These are phyloP conservation scores for Monosporascus sp. DNA, from an alignment of 2,329 filamentous ascomycete species.

Conservation along the genomic window DNA sequence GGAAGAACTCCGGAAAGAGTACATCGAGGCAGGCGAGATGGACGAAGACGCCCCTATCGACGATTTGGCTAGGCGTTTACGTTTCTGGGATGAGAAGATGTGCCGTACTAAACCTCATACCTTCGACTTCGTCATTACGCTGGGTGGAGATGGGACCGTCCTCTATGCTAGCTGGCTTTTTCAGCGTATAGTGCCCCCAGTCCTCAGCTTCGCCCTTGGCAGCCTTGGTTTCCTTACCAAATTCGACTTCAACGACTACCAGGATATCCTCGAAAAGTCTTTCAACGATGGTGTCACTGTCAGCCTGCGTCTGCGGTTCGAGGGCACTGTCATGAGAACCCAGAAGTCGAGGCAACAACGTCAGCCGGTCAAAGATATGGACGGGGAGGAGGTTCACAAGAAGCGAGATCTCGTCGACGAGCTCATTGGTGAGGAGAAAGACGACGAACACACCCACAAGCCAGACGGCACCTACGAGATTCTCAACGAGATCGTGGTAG, in stretches of 20 bases:
- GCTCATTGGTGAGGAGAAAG: slow-evolving; percentile 77
- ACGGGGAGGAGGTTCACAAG: slow-evolving; percentile 33
- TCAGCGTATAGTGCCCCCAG: slow-evolving; percentile 88
- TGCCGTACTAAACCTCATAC: slow-evolving; percentile 73
- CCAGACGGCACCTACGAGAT: slow-evolving; percentile 86
- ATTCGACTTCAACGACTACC: slow-evolving; percentile 80
- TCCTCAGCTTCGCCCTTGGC: slow-evolving; percentile 85
- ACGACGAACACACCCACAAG: slow-evolving; percentile 77
- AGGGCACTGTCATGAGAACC: slow-evolving; percentile 88
- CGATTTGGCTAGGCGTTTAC: slow-evolving; percentile 50
- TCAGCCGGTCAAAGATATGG: slow-evolving; percentile 13
- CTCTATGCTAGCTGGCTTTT: slow-evolving; percentile 96
- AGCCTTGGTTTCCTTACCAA: slow-evolving; percentile 94
- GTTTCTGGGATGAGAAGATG: slow-evolving; percentile 79
- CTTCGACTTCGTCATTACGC: slow-evolving; percentile 89
- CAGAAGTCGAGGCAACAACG: slow-evolving; percentile 39
- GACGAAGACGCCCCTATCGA: slow-evolving; percentile 29
- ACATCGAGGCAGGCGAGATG: slow-evolving; percentile 31
- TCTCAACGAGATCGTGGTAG: slow-evolving; percentile 93
- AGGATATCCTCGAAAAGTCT: slow-evolving; percentile 61
- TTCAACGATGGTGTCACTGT: slow-evolving; percentile 84
- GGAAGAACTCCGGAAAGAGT: slow-evolving; percentile 48
- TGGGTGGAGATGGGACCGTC: slow-evolving; percentile 95
- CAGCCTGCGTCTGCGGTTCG: slow-evolving; percentile 81
- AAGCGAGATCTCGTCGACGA: slow-evolving; percentile 78